Evolutionary conservation across 2,329 filamentous ascomycete genomes (phyloP).

Genomic region (Shiraia bambusicola): DNA sequence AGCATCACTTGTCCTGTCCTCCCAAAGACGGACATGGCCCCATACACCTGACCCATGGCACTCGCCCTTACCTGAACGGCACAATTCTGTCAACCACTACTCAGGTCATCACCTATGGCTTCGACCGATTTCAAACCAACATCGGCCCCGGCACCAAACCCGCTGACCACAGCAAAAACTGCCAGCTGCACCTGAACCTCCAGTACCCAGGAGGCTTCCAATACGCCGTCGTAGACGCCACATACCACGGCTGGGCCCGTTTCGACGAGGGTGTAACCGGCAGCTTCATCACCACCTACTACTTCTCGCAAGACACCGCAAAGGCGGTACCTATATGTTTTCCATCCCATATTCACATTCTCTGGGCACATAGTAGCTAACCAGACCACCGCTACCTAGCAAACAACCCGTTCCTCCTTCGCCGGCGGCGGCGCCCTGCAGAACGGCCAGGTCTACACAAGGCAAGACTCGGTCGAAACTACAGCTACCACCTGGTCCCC

Average conservation of each 20-base stretch:
- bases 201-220: conserved; percentile 44
- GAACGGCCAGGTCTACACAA: conserved; percentile 47
- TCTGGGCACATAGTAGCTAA: too few species aligned
- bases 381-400: conserved; percentile 12
- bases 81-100: conserved; percentile 1
- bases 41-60: conserved; percentile 2
- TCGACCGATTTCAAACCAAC: conserved; percentile 40
- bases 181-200: conserved; percentile 40
- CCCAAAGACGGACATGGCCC: conserved; percentile 1
- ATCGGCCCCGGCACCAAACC: conserved; percentile 32
- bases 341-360: not conserved
- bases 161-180: conserved; percentile 39
- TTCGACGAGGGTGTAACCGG: conserved; percentile 39
- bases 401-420: conserved; percentile 28
- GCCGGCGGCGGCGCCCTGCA: conserved; percentile 43
- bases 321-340: conserved; percentile 21
- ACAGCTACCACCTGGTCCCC: conserved; percentile 39
- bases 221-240: conserved; percentile 39
- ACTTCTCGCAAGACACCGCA: conserved; percentile 39
- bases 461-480: conserved; percentile 46
- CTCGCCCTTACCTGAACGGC: not conserved
- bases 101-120: conserved; percentile 39
- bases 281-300: conserved; percentile 40
- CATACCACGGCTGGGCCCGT: conserved; percentile 42
- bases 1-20: not conserved